A percentile compares a stretch with the other conserved stretches of the same genome.
phyloP scores from a whole-genome alignment of 2,329 filamentous ascomycete genomes.

The Tothia fuscella region DNA sequence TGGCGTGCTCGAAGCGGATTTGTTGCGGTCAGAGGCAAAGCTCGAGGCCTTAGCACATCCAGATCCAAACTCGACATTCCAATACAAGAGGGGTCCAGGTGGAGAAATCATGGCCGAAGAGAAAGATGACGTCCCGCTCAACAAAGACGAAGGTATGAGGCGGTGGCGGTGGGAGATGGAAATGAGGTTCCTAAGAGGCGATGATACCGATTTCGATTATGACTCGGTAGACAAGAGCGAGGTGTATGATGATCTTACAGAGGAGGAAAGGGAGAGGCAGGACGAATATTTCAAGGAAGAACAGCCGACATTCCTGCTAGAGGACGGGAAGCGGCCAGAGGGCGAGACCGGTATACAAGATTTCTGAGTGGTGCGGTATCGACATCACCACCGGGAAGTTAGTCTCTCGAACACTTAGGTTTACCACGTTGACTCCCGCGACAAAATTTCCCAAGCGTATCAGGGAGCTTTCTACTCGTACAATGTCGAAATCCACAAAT shows the following conservation, averaged over 20 bases:
- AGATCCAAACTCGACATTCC: slow-evolving; percentile 37
- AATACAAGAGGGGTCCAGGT: slow-evolving; percentile 37
- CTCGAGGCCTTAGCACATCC: slow-evolving; percentile 49
- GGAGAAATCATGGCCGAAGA: slow-evolving; percentile 49
- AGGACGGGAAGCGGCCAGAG: slow-evolving; percentile 19
- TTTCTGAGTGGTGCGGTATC: too few species aligned
- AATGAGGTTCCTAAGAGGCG: slow-evolving; percentile 61
- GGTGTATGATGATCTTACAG: slow-evolving; percentile 53
- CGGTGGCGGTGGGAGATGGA: slow-evolving; percentile 64
- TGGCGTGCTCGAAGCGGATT: slow-evolving; percentile 63
- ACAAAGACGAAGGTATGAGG: slow-evolving; percentile 52
- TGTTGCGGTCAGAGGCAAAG: slow-evolving; percentile 65
- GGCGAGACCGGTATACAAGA: slow-evolving; percentile 40
- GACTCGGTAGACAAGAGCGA: slow-evolving; percentile 56
- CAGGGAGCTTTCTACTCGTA: too few species aligned
- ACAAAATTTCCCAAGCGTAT: too few species aligned
- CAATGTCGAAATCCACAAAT: too few species aligned
- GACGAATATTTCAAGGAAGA: slow-evolving; percentile 74
- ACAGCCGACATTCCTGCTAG: slow-evolving; percentile 48
- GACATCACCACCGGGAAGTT: too few species aligned
- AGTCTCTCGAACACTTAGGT: too few species aligned
- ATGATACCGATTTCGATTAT: slow-evolving; percentile 73
- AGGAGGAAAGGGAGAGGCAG: slow-evolving; percentile 50
- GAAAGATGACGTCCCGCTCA: slow-evolving; percentile 42
- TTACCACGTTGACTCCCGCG: too few species aligned